These are phyloP conservation scores for Fagopyrum homotropicum DNA, from an alignment of 148 eudicot species.

Conservation along the genomic window DNA sequence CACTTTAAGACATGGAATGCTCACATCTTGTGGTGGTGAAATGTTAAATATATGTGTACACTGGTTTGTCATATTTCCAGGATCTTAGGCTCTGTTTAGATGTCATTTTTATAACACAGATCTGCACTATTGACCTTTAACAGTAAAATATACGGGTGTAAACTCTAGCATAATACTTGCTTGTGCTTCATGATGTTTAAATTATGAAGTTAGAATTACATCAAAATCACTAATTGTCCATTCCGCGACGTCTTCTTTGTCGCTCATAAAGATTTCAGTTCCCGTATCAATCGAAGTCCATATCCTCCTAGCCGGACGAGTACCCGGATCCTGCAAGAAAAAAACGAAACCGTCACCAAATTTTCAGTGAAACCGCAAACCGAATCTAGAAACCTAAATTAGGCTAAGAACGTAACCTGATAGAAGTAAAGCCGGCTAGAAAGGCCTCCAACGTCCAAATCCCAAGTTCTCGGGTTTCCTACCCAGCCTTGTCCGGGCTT, in stretches of 20 bases:
- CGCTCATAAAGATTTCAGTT: constrained; percentile 70
- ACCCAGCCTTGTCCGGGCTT: constrained; percentile 76
- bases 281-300: constrained; percentile 85
- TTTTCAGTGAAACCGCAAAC: not conserved
- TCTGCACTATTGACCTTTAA: too few species aligned
- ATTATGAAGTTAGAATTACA: constrained; percentile 6
- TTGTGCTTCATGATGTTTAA: constrained; percentile 1
- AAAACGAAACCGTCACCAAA: not conserved
- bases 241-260: constrained; percentile 33
- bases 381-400: not conserved
- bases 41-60: not conserved
- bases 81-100: too few species aligned
- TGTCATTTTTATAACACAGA: too few species aligned
- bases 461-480: constrained; percentile 68
- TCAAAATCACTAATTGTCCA: constrained; percentile 12
- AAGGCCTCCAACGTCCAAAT: constrained; percentile 70
- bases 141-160: too few species aligned
- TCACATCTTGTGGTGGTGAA: not conserved
- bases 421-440: constrained; percentile 70
- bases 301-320: constrained; percentile 55
- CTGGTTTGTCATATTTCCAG: not conserved
- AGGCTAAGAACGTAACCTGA: constrained; percentile 4
- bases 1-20: not conserved
- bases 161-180: too few species aligned
- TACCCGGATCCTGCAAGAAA: constrained; percentile 59